Conservation (phyloP, 805 yeast species). For the Sugiyamaella smithiae region DNA sequence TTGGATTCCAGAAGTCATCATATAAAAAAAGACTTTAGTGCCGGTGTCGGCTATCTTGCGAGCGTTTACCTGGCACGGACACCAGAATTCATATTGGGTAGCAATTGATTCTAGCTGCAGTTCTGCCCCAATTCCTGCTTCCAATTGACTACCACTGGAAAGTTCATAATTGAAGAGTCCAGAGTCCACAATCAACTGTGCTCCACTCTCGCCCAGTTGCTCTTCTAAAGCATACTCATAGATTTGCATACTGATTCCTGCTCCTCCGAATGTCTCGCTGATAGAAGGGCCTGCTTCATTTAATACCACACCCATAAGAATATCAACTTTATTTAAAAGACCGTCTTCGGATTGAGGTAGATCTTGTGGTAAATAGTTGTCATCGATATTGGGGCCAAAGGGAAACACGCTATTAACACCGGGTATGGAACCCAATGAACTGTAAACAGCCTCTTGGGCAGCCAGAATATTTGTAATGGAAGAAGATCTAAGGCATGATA, state of each 20-base stretch:
- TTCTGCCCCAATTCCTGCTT: conserved; percentile 1
- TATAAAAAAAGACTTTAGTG: conserved; percentile 25
- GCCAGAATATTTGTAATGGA: conserved; percentile 15
- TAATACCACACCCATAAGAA: conserved; percentile 27
- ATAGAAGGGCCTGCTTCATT: conserved; percentile 28
- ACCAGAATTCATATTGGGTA: conserved; percentile 26
- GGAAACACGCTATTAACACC: conserved; percentile 23
- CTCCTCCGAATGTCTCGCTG: conserved; percentile 15
- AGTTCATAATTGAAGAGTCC: conserved; percentile 9
- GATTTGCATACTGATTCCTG: neutral
- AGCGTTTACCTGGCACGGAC: conserved; percentile 25
- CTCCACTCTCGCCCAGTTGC: conserved; percentile 12
- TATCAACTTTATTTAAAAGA: conserved; percentile 24
- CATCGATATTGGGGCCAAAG: conserved; percentile 31
- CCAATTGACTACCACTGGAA: neutral
- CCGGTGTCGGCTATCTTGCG: neutral
- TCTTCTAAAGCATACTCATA: conserved; percentile 13
- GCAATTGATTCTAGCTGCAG: conserved; percentile 16
- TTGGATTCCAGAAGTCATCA: conserved; percentile 28
- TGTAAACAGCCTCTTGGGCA: conserved; percentile 11
- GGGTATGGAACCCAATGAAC: neutral
- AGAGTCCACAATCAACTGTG: conserved; percentile 9
- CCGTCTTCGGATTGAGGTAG: conserved; percentile 18
- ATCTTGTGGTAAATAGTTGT: conserved; percentile 17
- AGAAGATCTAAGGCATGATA: conserved; percentile 12